phyloP scores from a whole-genome alignment of 2,329 filamentous ascomycete genomes.

The Talaromyces sp. region DNA sequence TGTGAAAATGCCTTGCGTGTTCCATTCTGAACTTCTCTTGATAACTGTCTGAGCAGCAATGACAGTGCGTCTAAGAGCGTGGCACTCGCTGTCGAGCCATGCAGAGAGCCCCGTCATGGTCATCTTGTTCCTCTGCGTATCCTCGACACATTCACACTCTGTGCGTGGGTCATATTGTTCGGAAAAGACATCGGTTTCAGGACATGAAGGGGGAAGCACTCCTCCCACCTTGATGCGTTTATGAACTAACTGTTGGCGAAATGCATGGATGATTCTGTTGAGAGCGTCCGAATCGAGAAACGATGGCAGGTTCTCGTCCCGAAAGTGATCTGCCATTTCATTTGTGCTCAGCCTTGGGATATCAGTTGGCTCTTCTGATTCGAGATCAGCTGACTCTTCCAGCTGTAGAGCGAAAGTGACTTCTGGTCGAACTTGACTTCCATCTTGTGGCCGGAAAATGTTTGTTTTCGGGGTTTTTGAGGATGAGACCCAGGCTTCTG shows the following conservation, averaged over 20 bases:
- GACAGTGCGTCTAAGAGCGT: not conserved
- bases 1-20: not conserved
- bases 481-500: not conserved
- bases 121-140: not conserved
- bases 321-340: not conserved
- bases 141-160: not conserved
- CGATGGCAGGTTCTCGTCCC: not conserved
- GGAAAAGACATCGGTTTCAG: not conserved
- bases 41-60: not conserved
- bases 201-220: not conserved
- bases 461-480: not conserved
- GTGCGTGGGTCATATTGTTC: not conserved
- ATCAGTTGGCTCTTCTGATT: not conserved
- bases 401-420: not conserved
- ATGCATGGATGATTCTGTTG: not conserved
- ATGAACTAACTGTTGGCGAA: not conserved
- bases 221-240: conserved; percentile 1
- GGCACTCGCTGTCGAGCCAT: not conserved
- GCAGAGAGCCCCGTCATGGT: not conserved
- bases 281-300: not conserved
- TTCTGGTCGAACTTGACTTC: not conserved
- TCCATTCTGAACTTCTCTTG: not conserved
- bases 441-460: not conserved
- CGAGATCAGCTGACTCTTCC: not conserved
- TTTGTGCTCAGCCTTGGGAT: conserved; percentile 2